Conservation (phyloP, 2,329 filamentous ascomycete species). For the Cryphonectria nitschkei region DNA sequence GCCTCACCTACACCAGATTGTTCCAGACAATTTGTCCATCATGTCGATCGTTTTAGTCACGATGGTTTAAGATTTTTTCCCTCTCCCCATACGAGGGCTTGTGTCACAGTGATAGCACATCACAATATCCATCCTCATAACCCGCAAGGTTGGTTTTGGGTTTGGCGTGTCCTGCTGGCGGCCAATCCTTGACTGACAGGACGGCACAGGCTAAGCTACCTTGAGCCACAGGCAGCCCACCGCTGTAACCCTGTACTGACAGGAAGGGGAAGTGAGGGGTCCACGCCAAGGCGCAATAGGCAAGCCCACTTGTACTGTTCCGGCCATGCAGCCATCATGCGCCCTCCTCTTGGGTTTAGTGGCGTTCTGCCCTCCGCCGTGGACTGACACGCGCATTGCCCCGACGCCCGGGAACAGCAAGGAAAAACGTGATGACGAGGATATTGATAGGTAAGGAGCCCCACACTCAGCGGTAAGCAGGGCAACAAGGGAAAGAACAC, state of each 20-base stretch:
- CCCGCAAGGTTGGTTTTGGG: neutral
- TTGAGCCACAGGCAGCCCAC: constrained; percentile 8
- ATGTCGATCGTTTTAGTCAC: neutral
- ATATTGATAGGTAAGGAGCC: neutral
- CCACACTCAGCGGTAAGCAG: neutral
- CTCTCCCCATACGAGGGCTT: neutral
- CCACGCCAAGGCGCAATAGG: constrained; percentile 19
- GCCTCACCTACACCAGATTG: neutral
- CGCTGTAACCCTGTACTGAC: constrained; percentile 7
- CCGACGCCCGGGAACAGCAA: neutral
- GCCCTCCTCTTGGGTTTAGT: constrained; percentile 2
- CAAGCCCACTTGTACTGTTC: constrained; percentile 10
- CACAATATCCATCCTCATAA: neutral
- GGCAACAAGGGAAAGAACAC: neutral
- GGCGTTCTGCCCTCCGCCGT: neutral
- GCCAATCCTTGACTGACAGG: neutral
- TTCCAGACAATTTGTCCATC: neutral
- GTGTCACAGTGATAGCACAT: constrained; percentile 4
- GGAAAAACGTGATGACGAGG: neutral
- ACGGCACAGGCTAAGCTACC: neutral
- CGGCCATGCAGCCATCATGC: neutral
- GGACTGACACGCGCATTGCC: constrained; percentile 1
- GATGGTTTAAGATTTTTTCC: neutral
- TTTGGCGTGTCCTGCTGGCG: constrained; percentile 6
- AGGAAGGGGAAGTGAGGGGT: constrained; percentile 15